A percentile compares a stretch with the other conserved stretches of the same genome.
phyloP scores from a whole-genome alignment of 2,329 filamentous ascomycete genomes.

The Fusarium robinianum region DNA sequence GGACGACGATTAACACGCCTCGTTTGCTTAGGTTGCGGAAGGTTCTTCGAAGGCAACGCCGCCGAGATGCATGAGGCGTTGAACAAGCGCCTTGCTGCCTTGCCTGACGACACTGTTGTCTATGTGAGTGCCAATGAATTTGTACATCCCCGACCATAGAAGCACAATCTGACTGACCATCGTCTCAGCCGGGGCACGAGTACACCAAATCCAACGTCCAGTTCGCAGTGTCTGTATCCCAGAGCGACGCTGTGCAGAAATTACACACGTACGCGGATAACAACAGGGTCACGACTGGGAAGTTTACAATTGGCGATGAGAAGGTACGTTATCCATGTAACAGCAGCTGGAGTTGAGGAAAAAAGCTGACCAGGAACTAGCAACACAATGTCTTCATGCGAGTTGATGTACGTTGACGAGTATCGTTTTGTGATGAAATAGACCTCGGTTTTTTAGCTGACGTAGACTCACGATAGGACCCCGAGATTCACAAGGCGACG shows the following conservation, averaged over 20 bases:
- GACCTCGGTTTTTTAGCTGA: not conserved
- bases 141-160: too few relatives aligned
- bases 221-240: conserved; percentile 77
- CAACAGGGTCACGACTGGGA: conserved; percentile 88
- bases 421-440: not conserved
- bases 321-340: conserved; percentile 62
- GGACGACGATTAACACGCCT: conserved; percentile 7
- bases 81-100: conserved; percentile 77
- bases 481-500: conserved; percentile 80
- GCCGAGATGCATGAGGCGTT: conserved; percentile 91
- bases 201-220: conserved; percentile 98
- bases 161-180: conserved; percentile 14
- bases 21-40: conserved; percentile 72
- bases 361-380: conserved; percentile 48
- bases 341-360: not conserved
- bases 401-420: conserved; percentile 65
- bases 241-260: conserved; percentile 75
- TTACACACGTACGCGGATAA: conserved; percentile 75
- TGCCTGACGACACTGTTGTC: conserved; percentile 90
- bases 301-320: conserved; percentile 96
- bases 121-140: too few relatives aligned
- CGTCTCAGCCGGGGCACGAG: conserved; percentile 80
- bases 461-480: conserved; percentile 60
- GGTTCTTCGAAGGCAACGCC: conserved; percentile 92
- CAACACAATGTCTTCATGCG: conserved; percentile 98